A percentile compares a stretch with the other conserved stretches of the same genome.
Conservation (phyloP, 805 yeast species). For the Dipodascus albidus region DNA sequence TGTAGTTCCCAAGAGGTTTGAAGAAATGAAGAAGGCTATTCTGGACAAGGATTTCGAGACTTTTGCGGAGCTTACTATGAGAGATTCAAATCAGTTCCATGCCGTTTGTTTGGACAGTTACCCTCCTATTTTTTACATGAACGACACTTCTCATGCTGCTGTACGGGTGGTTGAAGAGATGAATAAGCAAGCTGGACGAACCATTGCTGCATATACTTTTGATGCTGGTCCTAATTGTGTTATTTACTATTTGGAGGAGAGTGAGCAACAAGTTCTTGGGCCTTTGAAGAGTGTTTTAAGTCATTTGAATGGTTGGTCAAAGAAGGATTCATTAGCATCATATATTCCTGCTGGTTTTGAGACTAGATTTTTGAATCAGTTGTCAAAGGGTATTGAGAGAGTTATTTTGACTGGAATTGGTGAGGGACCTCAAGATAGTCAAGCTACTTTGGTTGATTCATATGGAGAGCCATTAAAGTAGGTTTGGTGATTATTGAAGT, state of each 20-base stretch:
- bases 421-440: conserved; percentile 63
- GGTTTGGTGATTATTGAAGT: not conserved
- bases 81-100: conserved; percentile 94
- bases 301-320: conserved; percentile 60
- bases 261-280: conserved; percentile 66
- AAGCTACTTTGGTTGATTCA: conserved; percentile 6
- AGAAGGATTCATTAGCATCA: conserved; percentile 21
- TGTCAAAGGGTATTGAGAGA: conserved; percentile 64
- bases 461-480: conserved; percentile 5
- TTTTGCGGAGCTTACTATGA: conserved; percentile 90
- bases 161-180: conserved; percentile 69
- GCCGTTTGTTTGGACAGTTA: conserved; percentile 92
- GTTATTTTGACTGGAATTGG: conserved; percentile 83
- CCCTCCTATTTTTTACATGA: conserved; percentile 93
- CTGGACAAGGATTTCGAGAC: conserved; percentile 56
- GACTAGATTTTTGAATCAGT: conserved; percentile 36
- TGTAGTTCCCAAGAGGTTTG: conserved; percentile 82
- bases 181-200: conserved; percentile 49
- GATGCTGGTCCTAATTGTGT: conserved; percentile 99
- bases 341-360: conserved; percentile 24
- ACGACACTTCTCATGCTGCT: conserved; percentile 78
- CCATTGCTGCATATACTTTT: conserved; percentile 89
- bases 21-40: conserved; percentile 72
- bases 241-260: conserved; percentile 67
- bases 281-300: conserved; percentile 51